Evolutionary conservation across 2,329 filamentous ascomycete species (phyloP), one percentile per base, ranked within the genome.

Genomic region (Trichophyton simii): DNA sequence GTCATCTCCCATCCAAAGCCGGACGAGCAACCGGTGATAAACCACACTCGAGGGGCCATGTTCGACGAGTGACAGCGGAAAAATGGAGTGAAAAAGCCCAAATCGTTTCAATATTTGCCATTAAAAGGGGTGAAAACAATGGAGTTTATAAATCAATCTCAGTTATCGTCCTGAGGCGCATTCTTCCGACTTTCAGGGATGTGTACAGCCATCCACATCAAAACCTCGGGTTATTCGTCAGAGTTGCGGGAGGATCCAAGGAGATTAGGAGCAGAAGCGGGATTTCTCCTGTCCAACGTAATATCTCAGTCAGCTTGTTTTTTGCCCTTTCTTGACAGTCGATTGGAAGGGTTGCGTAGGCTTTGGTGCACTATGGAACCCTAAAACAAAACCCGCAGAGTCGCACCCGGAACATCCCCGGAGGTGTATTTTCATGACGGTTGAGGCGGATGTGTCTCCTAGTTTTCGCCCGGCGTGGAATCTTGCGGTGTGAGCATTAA

Each of bases 11-110:
- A 50, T 28, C 72, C 72, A 34, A 75, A 68, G 11, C 73, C 72
- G 34, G 68, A 70, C 6, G 71, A 73, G 59, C 67, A 71, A 38
- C 72, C 72, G 13, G 71, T 73, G 48, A 74, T 69, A 48, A 73
- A 67, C 71, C 72, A 75, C 58, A 74, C 68, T 22, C 65, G 65
- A 28, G 57, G 61, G 41, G 62, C 48, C 64, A 67, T 68, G 25
- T 5, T 34, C 28, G 20, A 11, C 18, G 48, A 34, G 25, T 13
- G 22, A 34, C 13, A 28, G n/a, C 15, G 8, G 28, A 15, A 54
- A 31, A 3, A 52, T 5, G 13, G 28, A 1, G 18, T 38, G 34
- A 13, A 38, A 38, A 38, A 13, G 11, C 34, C 34, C 2, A 13
- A 13, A 38, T 13, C 3, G 9, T 38, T 38, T 38, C 34, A 38